Base-by-base conservation (phyloP, 805 yeast genomes). In the Cyberlindnera maritima region DNA sequence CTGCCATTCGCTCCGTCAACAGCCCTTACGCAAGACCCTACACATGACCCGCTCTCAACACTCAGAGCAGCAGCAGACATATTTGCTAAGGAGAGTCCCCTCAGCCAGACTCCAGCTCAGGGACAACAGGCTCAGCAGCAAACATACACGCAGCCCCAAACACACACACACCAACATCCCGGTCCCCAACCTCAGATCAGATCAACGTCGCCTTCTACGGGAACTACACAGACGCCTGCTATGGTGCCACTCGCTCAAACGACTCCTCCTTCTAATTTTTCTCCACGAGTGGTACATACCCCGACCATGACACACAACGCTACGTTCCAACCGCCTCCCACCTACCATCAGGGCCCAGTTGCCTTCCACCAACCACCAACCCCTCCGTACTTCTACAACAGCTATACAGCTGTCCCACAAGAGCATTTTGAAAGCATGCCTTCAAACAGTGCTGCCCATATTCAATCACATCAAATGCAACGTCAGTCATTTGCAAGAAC, bases 1-100 rank as follows among this genome's bases (percentile, higher is more conserved):
- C 19, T 14, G 18, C 18, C 34, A 21, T 8, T 14, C 11, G 35
- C 18, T n/a, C n/a, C n/a, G n/a, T n/a, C n/a, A n/a, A n/a, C n/a
- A n/a, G n/a, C n/a, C n/a, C n/a, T n/a, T n/a, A n/a, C n/a, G n/a
- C n/a, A n/a, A n/a, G n/a, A n/a, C 21, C 26, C 25, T 12, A 7
- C 41, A 6, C 25, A 17, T 14, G 36, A 46, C n/a, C 43, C 49
- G 3, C 43, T 34, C 10, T 32, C 18, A 19, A 41, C 43, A 2
- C 40, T 46, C 9, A 41, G 34, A 32, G 44, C 41, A 14, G 50
- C 50, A 19, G 50, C 50, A 17, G 44, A 43, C 17, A 39, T 47
- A 35, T 43, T 47, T 34, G n/a, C 44, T 13, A 28, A 20, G 3
- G 44, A 39, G 36, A n/a, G 2, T 14, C 48, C 43, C 6, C 15